phyloP scores from a whole-genome alignment of 2,329 filamentous ascomycete species.

The Dothistroma septosporum region DNA sequence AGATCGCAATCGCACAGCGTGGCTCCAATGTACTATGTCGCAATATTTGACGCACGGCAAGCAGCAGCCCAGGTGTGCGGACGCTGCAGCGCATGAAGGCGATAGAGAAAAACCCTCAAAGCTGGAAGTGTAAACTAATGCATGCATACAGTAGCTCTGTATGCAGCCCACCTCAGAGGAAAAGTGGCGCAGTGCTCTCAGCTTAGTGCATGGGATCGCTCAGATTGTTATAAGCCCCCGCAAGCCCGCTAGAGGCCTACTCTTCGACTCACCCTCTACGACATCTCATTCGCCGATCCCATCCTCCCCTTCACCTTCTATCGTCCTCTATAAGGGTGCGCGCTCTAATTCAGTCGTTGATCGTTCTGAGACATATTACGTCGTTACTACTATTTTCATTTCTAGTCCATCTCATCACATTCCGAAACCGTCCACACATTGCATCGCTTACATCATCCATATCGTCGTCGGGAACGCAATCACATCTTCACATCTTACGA shows the following conservation, averaged over 20 bases:
- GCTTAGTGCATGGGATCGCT: constrained; percentile 15
- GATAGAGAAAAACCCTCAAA: constrained; percentile 15
- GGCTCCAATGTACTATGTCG: constrained; percentile 16
- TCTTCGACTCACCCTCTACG: constrained; percentile 8
- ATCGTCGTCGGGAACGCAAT: constrained; percentile 18
- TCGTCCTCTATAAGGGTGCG: constrained; percentile 23
- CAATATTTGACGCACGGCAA: constrained; percentile 14
- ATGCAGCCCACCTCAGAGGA: constrained; percentile 23
- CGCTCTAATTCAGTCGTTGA: constrained; percentile 30
- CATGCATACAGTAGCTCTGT: constrained; percentile 26
- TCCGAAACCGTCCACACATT: constrained; percentile 28
- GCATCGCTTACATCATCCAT: constrained; percentile 28
- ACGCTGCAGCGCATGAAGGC: constrained; percentile 17
- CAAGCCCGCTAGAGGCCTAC: background rate
- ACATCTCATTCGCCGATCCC: constrained; percentile 27
- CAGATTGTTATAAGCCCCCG: constrained; percentile 11
- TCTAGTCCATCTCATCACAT: constrained; percentile 18
- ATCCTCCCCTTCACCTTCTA: constrained; percentile 21
- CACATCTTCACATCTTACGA: constrained; percentile 44
- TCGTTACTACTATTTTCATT: constrained; percentile 21
- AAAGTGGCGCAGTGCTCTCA: constrained; percentile 20
- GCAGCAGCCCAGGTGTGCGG: constrained; percentile 8
- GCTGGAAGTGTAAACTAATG: constrained; percentile 20
- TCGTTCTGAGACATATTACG: constrained; percentile 28
- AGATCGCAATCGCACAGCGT: constrained; percentile 18